Conservation (phyloP, 73 alveolate genomes). For the Tetrahymena elliotti region DNA sequence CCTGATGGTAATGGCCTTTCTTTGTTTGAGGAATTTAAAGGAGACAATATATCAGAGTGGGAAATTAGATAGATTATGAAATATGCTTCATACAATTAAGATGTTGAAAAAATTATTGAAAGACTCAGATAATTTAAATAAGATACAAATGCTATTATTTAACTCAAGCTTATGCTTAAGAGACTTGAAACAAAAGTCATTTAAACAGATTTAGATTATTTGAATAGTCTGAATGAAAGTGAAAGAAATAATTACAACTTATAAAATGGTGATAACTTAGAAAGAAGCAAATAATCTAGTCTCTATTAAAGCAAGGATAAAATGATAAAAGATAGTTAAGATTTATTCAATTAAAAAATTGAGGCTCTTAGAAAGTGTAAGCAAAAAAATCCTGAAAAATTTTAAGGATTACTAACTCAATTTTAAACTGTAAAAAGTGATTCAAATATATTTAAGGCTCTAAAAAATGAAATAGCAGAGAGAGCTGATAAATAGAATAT, state of each 20-base stretch:
- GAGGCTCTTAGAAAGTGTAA: background rate
- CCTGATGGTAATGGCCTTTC: background rate
- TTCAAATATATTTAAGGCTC: background rate
- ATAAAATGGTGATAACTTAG: background rate
- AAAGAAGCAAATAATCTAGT: background rate
- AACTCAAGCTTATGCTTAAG: background rate
- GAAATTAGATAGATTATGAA: background rate
- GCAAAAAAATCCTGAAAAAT: background rate
- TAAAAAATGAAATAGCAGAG: background rate
- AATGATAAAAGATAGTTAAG: background rate
- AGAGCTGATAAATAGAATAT: background rate
- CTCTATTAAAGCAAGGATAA: background rate
- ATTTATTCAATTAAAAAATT: background rate
- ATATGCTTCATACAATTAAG: background rate
- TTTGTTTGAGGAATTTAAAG: background rate
- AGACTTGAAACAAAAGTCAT: background rate
- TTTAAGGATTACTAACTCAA: background rate
- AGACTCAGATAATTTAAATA: background rate
- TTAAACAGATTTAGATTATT: background rate
- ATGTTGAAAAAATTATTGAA: background rate
- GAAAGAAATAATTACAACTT: background rate
- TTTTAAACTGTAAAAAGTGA: background rate
- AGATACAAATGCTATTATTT: background rate
- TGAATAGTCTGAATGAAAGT: background rate
- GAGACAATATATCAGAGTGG: background rate